Evolutionary conservation across 176 grass and related monocot genomes (phyloP), one percentile per base, ranked within the genome.

Genomic region (Rhipidocladum racemiflorum): DNA sequence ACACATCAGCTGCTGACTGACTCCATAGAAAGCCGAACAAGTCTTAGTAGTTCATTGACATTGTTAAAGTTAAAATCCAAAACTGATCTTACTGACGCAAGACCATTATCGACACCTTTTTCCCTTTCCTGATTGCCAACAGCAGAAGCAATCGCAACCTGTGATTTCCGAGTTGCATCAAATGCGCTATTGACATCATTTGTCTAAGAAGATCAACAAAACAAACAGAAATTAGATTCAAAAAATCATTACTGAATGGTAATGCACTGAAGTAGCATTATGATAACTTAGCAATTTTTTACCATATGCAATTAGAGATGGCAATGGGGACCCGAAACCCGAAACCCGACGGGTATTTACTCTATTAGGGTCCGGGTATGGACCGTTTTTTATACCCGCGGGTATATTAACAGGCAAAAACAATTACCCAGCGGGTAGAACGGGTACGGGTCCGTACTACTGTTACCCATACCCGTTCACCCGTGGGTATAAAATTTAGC

Each of bases 51-150:
- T 72, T 87, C 89, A 84, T 82, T 75, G 56, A 97, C 88, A 77
- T 92, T 92, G 76, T 90, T 87, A 24, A 94, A 97, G 86, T 86
- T 90, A 56, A 90, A 90, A 88, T 94, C 88, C 81, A 97, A 90
- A 65, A 90, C 91, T 65, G 77, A 51, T 92, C 84, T 85, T 65
- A 97, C 83, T 64, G 83, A 94, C 81, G 85, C 85, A 70, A 94
- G 75, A 38, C 70, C 62, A 77, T 90, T 46, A 71, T 61, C 48
- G 77, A 72, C 59, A 69, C 53, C 65, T 59, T 88, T 80, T 65
- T 32, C 79, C 39, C 61, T 83, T 65, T 70, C 79, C 57, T 56
- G 53, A 68, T 12, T 84, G 10, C 51, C 72, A 88, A 48, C 74
- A 72, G 87, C 83, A 83, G 89, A 84, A 77, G 81, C 65, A 84